Percentiles rank a stretch among this genome's conserved stretches.
phyloP scores from a whole-genome alignment of 176 grass and related monocot species.

The Urochloa ruziziensis region DNA sequence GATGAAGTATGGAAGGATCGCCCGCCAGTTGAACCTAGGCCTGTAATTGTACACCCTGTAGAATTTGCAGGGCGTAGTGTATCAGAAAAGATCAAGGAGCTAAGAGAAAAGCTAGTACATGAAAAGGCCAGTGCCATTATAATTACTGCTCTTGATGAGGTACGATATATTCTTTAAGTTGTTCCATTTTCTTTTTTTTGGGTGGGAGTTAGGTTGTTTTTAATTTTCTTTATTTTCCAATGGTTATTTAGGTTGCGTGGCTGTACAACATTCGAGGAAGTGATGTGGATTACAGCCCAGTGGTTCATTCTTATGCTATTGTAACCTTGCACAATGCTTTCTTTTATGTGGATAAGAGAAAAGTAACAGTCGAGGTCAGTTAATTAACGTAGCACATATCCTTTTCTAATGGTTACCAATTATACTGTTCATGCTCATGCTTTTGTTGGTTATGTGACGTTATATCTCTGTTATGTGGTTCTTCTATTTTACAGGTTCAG shows the following conservation, averaged over 20 bases:
- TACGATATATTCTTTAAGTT: slow-evolving; percentile 39
- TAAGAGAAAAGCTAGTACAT: slow-evolving; percentile 62
- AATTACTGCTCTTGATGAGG: slow-evolving; percentile 90
- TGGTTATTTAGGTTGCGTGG: slow-evolving; percentile 82
- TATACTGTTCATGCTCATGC: neutral
- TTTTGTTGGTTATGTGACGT: neutral
- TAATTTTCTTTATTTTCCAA: slow-evolving; percentile 30
- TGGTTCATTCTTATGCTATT: slow-evolving; percentile 96
- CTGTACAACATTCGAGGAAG: slow-evolving; percentile 85
- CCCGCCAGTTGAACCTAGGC: slow-evolving; percentile 45
- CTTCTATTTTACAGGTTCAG: slow-evolving; percentile 48
- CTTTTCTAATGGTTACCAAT: too few relatives aligned
- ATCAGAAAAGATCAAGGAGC: slow-evolving; percentile 69
- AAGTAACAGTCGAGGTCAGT: slow-evolving; percentile 78
- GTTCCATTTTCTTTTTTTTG: slow-evolving; percentile 18
- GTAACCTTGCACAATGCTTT: slow-evolving; percentile 71
- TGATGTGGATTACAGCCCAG: slow-evolving; percentile 92
- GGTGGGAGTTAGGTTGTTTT: neutral
- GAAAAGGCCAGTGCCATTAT: slow-evolving; percentile 70
- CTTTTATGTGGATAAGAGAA: slow-evolving; percentile 95
- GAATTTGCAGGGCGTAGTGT: slow-evolving; percentile 74
- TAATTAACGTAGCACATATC: slow-evolving; percentile 1
- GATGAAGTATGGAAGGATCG: slow-evolving; percentile 92
- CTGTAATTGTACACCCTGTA: slow-evolving; percentile 68
- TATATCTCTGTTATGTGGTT: neutral